These are phyloP conservation scores for Fusarium pseudonygamai DNA, from an alignment of 2,329 filamentous ascomycete species.

Conservation along the genomic window DNA sequence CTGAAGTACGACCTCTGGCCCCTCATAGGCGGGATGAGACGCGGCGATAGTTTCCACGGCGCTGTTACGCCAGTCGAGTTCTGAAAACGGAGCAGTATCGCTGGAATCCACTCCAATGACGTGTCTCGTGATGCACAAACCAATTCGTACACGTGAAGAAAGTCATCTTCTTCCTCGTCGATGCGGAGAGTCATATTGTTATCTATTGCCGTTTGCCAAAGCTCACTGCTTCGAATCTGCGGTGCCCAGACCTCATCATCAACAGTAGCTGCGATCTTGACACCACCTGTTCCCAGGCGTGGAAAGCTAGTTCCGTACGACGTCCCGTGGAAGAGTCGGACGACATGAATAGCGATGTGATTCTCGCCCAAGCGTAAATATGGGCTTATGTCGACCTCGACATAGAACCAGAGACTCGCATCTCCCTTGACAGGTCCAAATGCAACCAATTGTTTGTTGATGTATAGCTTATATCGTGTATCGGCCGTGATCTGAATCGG, in stretches of 20 bases:
- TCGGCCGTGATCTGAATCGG: not conserved
- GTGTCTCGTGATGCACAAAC: not conserved
- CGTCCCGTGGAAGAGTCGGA: not conserved
- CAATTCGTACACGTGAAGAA: not conserved
- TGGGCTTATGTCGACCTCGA: not conserved
- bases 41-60: not conserved
- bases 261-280: not conserved
- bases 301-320: not conserved
- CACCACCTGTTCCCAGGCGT: not conserved
- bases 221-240: not conserved
- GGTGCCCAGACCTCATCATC: not conserved
- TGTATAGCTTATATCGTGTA: not conserved
- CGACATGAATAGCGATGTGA: not conserved
- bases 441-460: accelerated
- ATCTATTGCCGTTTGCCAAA: not conserved
- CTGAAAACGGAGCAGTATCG: not conserved
- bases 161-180: not conserved
- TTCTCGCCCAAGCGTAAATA: not conserved
- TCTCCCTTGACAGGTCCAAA: not conserved
- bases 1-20: not conserved
- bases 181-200: not conserved
- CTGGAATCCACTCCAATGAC: not conserved
- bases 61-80: not conserved
- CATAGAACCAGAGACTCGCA: not conserved
- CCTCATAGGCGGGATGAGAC: not conserved